Percentiles rank a stretch among this genome's conserved stretches.
Evolutionary conservation across 768 basidiomycete genomes (phyloP).

Genomic region (Tylopilus sp.): DNA sequence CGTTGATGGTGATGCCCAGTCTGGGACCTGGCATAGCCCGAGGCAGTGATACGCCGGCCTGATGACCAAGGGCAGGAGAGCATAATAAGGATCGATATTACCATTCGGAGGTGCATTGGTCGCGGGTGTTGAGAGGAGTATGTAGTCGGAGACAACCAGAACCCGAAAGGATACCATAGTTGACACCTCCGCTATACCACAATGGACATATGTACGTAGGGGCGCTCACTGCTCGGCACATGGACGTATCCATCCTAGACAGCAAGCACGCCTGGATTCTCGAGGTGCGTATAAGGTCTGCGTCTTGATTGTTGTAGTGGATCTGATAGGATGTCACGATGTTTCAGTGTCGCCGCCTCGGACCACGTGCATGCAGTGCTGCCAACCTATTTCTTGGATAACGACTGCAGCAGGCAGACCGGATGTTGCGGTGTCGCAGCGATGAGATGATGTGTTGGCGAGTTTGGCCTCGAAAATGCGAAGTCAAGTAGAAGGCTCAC

Average conservation of each 20-base stretch:
- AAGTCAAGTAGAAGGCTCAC: constrained; percentile 31
- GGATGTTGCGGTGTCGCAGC: not conserved
- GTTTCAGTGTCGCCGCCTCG: too few species aligned
- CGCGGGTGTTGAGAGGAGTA: too few species aligned
- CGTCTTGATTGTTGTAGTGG: too few species aligned
- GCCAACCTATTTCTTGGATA: too few species aligned
- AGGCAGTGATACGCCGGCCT: not conserved
- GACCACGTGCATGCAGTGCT: too few species aligned
- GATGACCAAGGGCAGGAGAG: too few species aligned
- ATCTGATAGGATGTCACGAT: too few species aligned
- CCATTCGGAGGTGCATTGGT: too few species aligned
- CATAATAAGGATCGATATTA: too few species aligned
- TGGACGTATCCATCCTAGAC: too few species aligned
- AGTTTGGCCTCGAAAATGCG: not conserved
- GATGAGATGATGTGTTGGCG: not conserved
- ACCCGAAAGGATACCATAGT: not conserved
- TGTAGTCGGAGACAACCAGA: not conserved
- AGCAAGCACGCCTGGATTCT: too few species aligned
- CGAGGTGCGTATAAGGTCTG: too few species aligned
- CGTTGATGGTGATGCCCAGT: constrained; percentile 51
- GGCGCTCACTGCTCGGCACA: not conserved
- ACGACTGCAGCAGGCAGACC: constrained; percentile 23
- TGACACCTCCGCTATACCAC: not conserved
- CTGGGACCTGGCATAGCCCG: constrained; percentile 17
- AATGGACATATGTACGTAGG: not conserved